Evolutionary conservation across 495 filamentous ascomycete species (phyloP).

Genomic region (Xylaria nigripes): DNA sequence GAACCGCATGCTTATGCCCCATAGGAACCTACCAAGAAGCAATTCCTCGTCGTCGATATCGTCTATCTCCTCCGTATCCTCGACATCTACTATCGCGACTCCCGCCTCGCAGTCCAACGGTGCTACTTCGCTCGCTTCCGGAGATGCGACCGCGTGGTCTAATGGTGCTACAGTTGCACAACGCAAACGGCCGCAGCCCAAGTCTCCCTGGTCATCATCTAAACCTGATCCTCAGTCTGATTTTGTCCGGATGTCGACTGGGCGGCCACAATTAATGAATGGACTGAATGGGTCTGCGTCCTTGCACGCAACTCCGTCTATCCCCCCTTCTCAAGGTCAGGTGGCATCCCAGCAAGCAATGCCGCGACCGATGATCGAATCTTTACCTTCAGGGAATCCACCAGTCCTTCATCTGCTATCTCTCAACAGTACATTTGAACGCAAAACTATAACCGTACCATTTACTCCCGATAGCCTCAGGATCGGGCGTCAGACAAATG

Average conservation of each 20-base stretch:
- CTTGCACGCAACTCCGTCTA: slow-evolving; percentile 65
- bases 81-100: slow-evolving; percentile 47
- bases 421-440: slow-evolving; percentile 90
- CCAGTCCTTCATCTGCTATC: slow-evolving; percentile 76
- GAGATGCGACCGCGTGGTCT: slow-evolving; percentile 40
- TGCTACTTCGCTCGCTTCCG: slow-evolving; percentile 31
- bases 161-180: slow-evolving; percentile 38
- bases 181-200: slow-evolving; percentile 57
- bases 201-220: slow-evolving; percentile 61
- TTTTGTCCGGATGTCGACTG: slow-evolving; percentile 34
- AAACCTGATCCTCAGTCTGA: slow-evolving; percentile 38
- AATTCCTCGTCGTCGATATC: slow-evolving; percentile 82
- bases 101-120: slow-evolving; percentile 32
- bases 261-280: slow-evolving; percentile 43
- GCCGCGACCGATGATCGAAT: slow-evolving; percentile 46
- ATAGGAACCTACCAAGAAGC: slow-evolving; percentile 73
- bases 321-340: slow-evolving; percentile 48
- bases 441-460: slow-evolving; percentile 89
- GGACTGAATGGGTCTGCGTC: slow-evolving; percentile 54
- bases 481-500: slow-evolving; percentile 94
- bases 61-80: slow-evolving; percentile 58
- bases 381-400: slow-evolving; percentile 48
- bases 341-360: slow-evolving; percentile 31
- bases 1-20: slow-evolving; percentile 78
- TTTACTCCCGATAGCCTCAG: slow-evolving; percentile 80